A percentile compares a stretch with the other conserved stretches of the same genome.
Evolutionary conservation across 768 basidiomycete genomes (phyloP).

Genomic region (Tylopilus intermedius): DNA sequence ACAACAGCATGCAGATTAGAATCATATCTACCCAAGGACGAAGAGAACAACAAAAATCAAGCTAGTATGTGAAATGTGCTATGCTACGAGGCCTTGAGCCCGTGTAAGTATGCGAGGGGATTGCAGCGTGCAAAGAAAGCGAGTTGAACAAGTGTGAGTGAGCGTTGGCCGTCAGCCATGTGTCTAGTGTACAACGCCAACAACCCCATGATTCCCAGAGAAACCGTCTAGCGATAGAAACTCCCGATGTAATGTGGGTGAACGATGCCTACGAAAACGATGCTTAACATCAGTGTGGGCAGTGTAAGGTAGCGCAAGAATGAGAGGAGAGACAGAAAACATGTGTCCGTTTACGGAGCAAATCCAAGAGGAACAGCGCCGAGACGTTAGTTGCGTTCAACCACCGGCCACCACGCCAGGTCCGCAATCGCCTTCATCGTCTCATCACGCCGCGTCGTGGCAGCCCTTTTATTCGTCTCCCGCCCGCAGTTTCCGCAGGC

Average conservation of each 20-base stretch:
- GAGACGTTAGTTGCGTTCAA: conserved; percentile 7
- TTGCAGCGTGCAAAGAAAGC: conserved; percentile 9
- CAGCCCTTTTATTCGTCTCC: conserved; percentile 50
- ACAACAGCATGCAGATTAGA: conserved; percentile 18
- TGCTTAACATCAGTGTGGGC: conserved; percentile 24
- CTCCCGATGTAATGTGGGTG: conserved; percentile 8
- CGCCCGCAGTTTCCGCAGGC: conserved; percentile 32
- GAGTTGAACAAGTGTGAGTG: conserved; percentile 12
- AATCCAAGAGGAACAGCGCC: conserved; percentile 1
- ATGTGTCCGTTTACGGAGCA: conserved; percentile 12
- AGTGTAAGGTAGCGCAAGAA: conserved; percentile 19
- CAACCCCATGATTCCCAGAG: conserved; percentile 14
- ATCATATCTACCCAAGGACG: conserved; percentile 7
- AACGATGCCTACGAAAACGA: conserved; percentile 10
- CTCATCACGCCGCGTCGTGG: conserved; percentile 38
- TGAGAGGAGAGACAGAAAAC: not conserved
- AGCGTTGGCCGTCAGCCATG: conserved; percentile 30
- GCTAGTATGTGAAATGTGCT: conserved; percentile 19
- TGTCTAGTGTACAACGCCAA: conserved; percentile 12
- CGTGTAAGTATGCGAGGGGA: conserved; percentile 25
- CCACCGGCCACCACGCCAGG: conserved; percentile 11
- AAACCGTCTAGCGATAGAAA: conserved; percentile 9
- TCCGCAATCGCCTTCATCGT: conserved; percentile 16
- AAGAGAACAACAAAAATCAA: conserved; percentile 12
- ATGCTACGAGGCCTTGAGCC: conserved; percentile 35